Evolutionary conservation across 2,329 filamentous ascomycete species (phyloP).

Genomic region (Trichoderma sp.): DNA sequence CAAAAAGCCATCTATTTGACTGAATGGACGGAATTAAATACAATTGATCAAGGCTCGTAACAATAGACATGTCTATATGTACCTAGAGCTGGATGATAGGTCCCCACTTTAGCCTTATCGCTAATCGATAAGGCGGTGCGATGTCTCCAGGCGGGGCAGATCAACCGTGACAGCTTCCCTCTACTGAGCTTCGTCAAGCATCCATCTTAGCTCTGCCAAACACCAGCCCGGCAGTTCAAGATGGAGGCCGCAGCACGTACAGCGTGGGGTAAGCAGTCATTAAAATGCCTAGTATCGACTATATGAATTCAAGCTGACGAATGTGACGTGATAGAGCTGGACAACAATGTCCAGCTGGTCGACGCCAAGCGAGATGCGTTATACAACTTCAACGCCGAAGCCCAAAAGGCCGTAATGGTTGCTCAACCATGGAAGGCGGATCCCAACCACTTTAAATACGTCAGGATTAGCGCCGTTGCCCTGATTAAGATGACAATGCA

Average conservation of each 20-base stretch:
- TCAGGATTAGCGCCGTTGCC: conserved; percentile 90
- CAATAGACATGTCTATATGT: too few species aligned
- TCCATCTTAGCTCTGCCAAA: conserved; percentile 19
- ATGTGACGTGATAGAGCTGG: conserved; percentile 68
- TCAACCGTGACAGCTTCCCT: conserved; percentile 12
- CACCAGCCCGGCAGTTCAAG: conserved; percentile 7
- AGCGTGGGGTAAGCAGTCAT: conserved; percentile 36
- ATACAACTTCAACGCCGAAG: conserved; percentile 75
- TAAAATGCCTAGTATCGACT: not conserved
- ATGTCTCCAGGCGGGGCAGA: conserved; percentile 25
- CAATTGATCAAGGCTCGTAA: too few species aligned
- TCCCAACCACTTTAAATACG: conserved; percentile 86
- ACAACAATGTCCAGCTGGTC: conserved; percentile 82
- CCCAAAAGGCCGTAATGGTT: conserved; percentile 67
- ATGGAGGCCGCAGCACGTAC: conserved; percentile 37
- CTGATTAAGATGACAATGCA: conserved; percentile 99
- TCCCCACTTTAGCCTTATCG: conserved; percentile 11
- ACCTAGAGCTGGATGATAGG: not conserved
- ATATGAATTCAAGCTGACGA: not conserved
- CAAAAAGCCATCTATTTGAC: not conserved
- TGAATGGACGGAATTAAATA: not conserved
- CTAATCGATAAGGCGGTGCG: conserved; percentile 21
- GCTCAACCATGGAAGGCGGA: conserved; percentile 76
- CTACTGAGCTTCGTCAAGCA: not conserved
- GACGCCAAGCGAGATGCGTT: conserved; percentile 88